phyloP scores from a whole-genome alignment of 306 rosid species.

The Pyrus betulifolia region DNA sequence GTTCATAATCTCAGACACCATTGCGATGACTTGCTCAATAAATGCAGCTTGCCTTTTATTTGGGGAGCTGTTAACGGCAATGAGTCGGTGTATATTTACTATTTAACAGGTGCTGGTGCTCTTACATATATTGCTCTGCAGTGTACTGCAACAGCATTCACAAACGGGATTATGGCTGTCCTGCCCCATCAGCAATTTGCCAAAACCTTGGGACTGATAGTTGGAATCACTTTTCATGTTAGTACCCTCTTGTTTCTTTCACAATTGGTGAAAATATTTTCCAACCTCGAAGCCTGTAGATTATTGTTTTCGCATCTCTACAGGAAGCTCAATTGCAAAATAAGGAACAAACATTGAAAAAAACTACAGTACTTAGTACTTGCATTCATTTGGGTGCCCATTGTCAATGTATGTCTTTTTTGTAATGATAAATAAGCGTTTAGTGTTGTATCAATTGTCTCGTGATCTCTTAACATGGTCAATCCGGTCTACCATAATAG shows the following conservation, averaged over 20 bases:
- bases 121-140: not conserved
- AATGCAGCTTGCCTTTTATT: not conserved
- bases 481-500: no score
- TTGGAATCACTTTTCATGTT: not conserved
- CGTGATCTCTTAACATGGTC: no score
- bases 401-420: no score
- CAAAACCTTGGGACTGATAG: not conserved
- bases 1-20: not conserved
- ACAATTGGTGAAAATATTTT: not conserved
- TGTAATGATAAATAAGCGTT: no score
- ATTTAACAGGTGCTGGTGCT: not conserved
- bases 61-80: not conserved
- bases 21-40: not conserved
- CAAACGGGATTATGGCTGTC: not conserved
- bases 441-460: no score
- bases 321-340: not conserved
- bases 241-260: not conserved
- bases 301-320: not conserved
- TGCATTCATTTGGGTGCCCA: not conserved
- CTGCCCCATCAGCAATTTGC: not conserved
- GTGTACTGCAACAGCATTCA: not conserved
- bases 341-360: not conserved
- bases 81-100: not conserved
- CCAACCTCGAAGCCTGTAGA: not conserved
- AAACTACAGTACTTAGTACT: not conserved